Base-by-base conservation (phyloP, 192 early-diverging fungal genomes). In the Linderina pennispora region DNA sequence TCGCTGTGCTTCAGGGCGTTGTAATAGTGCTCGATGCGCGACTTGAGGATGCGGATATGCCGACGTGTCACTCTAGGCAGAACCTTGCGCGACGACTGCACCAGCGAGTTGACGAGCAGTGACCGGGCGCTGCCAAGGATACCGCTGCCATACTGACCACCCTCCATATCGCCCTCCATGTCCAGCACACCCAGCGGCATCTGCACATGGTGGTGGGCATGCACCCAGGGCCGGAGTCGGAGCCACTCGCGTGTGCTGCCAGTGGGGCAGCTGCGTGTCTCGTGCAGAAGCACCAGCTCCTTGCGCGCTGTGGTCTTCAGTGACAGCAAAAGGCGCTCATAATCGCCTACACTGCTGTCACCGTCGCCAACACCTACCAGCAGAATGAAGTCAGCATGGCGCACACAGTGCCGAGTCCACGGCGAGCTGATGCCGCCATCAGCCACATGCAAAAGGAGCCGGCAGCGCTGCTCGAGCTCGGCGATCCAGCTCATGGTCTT, bases 231-330 rank as follows among this genome's bases (percentile, higher is more conserved):
- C 17, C 94, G 77, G 45, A 80, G 87, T 72, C 91, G 92, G 17
- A 99, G 71, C 97, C 97, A 99, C 23, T 76, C 69, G 37, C 86
- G 86, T 10, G 97, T 97, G 19, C 79, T 78, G 13, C 97, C 97
- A 2, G 84, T 81, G 4, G 74, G 50, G 54, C 89, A 90, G 46
- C 63, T 60, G 43, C 91, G 75, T 47, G 84, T 77, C 23, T 77
- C 73, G 64, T 98, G 93, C 25, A 99, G 67, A 11, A 99, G 62
- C 14, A 99, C 90, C 16, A 99, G 70, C 65, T 99, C 97, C 57
- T 96, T 99, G 41, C 95, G 82, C 34, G 94, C 97, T 1, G 97
- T 99, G 4, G 94, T 94, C 71, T 96, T 96, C 75, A 96, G 84
- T 36, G 89, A 83, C 46, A 97, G 74, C 44, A 99, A 74, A 36